A percentile compares a stretch with the other conserved stretches of the same genome.
Evolutionary conservation across 306 rosid species (phyloP).

Genomic region (Gleditsia sinensis): DNA sequence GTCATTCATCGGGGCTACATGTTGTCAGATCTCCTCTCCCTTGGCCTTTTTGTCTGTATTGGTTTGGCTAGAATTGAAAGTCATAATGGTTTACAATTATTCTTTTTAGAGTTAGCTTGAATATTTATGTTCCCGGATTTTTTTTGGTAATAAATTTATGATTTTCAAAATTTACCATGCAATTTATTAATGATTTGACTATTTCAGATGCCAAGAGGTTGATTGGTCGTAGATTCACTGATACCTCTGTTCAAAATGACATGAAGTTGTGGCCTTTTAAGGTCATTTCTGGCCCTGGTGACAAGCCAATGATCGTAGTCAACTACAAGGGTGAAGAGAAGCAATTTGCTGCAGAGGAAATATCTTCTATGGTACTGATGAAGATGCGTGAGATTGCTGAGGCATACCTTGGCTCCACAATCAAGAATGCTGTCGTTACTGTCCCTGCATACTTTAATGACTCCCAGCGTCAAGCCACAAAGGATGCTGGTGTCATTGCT

Average conservation of each 20-base stretch:
- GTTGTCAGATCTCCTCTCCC: background rate
- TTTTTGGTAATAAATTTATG: background rate
- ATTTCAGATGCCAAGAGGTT: slow-evolving; percentile 65
- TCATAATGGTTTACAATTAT: too few species aligned
- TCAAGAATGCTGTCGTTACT: slow-evolving; percentile 72
- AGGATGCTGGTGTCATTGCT: slow-evolving; percentile 79
- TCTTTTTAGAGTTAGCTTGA: background rate
- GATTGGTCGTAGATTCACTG: slow-evolving; percentile 65
- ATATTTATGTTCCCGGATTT: background rate
- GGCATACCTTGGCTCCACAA: slow-evolving; percentile 58
- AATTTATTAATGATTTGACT: background rate
- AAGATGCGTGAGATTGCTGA: slow-evolving; percentile 84
- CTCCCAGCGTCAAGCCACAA: slow-evolving; percentile 73
- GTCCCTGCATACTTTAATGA: slow-evolving; percentile 75
- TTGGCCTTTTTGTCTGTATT: background rate
- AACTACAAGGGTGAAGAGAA: slow-evolving; percentile 73
- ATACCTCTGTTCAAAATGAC: slow-evolving; percentile 63
- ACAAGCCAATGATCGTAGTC: slow-evolving; percentile 65
- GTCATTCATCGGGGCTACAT: background rate
- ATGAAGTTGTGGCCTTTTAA: slow-evolving; percentile 73
- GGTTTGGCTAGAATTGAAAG: background rate
- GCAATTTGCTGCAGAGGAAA: slow-evolving; percentile 66
- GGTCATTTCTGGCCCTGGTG: slow-evolving; percentile 58
- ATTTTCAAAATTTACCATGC: background rate
- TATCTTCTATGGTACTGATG: slow-evolving; percentile 67